Base-by-base conservation (phyloP, 1,139 yeast species). In the Saccharomycopsis hybrid region DNA sequence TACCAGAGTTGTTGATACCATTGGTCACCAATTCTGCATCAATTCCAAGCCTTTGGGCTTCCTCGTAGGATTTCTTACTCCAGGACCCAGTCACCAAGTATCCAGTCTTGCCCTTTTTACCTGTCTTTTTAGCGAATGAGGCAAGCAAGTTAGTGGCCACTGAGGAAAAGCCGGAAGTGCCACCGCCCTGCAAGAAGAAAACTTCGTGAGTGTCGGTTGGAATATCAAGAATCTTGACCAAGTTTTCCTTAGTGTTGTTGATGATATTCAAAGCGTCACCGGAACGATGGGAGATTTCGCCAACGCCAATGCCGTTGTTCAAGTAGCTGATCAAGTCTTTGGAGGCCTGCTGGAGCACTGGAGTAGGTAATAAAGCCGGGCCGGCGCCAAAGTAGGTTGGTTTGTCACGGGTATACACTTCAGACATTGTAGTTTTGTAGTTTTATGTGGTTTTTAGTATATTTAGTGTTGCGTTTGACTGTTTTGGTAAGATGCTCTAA, bases 151-250 rank as follows among this genome's bases (percentile, higher is more conserved):
- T 92, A 60, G 92, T 80, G 13, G 87, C 90, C 52, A 88, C 76
- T 5, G 95, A 79, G 4, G 97, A 85, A 61, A 92, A 92, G 4
- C 96, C 97, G 40, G 89, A 85, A 48, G 97, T 90, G 55, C 97
- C 98, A 55, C 98, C 98, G 55, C 98, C 97, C 71, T 92, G 98
- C 69, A 90, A 70, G 69, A 90, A 92, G 63, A 92, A 82, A 1
- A 90, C 92, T 63, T 89, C 97, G 65, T 92, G 95, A 37, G 95
- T 84, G n/a, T n/a, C n/a, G 54, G 87, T 95, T 33, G 97, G 98
- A 48, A 92, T 77, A 53, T 73, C 65, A 64, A 88, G 68, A 52
- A 92, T 71, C 60, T 83, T 69, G 45, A 62, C 69, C 61, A 92
- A 70, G 59, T 83, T 78, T 41, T 68, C 72, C 67, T 86, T 88